phyloP scores from a whole-genome alignment of 75 land plant genomes.

The Larix kaempferi region DNA sequence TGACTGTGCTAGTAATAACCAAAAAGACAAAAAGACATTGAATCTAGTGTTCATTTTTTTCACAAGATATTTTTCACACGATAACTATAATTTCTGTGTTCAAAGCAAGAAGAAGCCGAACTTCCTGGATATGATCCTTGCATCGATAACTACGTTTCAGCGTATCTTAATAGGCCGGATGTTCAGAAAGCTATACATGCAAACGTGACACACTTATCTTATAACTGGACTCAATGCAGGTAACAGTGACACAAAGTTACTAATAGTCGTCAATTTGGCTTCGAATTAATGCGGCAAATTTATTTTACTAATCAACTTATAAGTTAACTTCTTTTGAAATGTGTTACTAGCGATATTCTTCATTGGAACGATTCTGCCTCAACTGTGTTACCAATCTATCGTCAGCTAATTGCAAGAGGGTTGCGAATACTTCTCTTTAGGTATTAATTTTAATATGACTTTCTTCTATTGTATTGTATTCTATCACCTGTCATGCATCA shows the following conservation, averaged over 20 bases:
- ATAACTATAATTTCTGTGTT: too few species aligned
- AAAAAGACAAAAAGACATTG: too few species aligned
- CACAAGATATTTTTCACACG: background rate
- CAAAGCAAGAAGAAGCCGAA: slow-evolving; percentile 5
- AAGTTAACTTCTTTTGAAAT: slow-evolving; percentile 6
- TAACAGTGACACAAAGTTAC: background rate
- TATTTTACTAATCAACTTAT: background rate
- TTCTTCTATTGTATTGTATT: too few species aligned
- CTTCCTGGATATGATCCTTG: slow-evolving; percentile 56
- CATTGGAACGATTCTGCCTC: slow-evolving; percentile 60
- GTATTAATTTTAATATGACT: slow-evolving; percentile 36
- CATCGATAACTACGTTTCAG: slow-evolving; percentile 25
- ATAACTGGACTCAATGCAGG: slow-evolving; percentile 60
- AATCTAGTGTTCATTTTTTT: too few species aligned
- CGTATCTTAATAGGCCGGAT: slow-evolving; percentile 52
- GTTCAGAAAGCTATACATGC: slow-evolving; percentile 79
- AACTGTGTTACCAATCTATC: slow-evolving; percentile 80
- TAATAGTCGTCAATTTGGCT: background rate
- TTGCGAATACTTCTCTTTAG: slow-evolving; percentile 32
- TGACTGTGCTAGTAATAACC: too few species aligned
- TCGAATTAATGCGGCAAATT: background rate
- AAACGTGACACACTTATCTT: slow-evolving; percentile 30
- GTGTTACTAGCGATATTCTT: slow-evolving; percentile 23
- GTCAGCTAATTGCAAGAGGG: slow-evolving; percentile 73
- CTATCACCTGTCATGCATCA: too few species aligned